Percentiles rank a stretch among this genome's conserved stretches.
phyloP scores from a whole-genome alignment of 2,329 filamentous ascomycete genomes.

The Sporothrix luriei region DNA sequence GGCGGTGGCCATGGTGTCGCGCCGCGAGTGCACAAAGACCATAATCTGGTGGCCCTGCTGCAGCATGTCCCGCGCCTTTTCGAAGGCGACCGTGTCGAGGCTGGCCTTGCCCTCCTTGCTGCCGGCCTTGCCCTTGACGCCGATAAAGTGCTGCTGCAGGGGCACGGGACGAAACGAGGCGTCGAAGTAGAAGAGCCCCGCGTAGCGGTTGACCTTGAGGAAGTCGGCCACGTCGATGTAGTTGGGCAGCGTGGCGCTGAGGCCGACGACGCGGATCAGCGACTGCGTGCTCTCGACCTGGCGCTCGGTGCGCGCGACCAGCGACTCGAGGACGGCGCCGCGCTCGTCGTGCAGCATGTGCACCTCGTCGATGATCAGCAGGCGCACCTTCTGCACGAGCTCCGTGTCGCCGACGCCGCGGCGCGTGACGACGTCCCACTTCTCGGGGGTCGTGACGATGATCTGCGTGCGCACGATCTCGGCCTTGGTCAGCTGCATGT shows the following conservation, averaged over 20 bases:
- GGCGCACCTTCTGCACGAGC: constrained; percentile 91
- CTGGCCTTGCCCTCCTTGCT: constrained; percentile 84
- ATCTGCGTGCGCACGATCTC: constrained; percentile 97
- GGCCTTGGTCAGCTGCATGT: constrained; percentile 97
- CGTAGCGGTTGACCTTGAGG: constrained; percentile 89
- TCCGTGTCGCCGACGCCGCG: constrained; percentile 98
- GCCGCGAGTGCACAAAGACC: constrained; percentile 97
- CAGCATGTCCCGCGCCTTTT: constrained; percentile 94
- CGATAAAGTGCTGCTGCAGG: constrained; percentile 94
- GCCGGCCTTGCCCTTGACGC: constrained; percentile 87
- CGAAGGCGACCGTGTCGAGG: constrained; percentile 81
- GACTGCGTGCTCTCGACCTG: constrained; percentile 98
- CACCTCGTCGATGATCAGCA: constrained; percentile 97
- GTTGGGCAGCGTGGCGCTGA: constrained; percentile 95
- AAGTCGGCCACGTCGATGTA: constrained; percentile 97
- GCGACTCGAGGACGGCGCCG: constrained; percentile 90
- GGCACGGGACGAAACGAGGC: constrained; percentile 93
- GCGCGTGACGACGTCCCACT: constrained; percentile 97
- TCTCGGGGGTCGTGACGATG: constrained; percentile 97
- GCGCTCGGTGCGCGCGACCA: constrained; percentile 91
- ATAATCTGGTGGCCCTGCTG: constrained; percentile 93
- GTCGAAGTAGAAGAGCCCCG: constrained; percentile 96
- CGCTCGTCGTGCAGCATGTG: constrained; percentile 99
- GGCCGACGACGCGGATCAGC: constrained; percentile 90
- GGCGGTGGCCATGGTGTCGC: constrained; percentile 89